Base-by-base conservation (phyloP, 108 stramenopile genomes). In the Pseudonitzschia delicatissima region DNA sequence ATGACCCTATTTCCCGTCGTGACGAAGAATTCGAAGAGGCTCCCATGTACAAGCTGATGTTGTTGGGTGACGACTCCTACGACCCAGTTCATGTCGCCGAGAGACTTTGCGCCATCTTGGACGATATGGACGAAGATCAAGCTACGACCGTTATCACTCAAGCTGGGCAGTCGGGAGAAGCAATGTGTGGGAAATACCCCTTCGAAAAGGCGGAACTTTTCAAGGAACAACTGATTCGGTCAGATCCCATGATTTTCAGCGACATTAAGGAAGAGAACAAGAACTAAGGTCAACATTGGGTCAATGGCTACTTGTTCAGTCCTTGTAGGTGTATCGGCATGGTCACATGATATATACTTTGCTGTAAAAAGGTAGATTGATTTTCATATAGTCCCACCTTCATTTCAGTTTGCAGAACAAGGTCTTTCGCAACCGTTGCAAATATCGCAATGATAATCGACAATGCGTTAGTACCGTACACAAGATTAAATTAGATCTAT, bases 1-100 rank as follows among this genome's bases (percentile, higher is more conserved):
- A 66, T 32, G 88, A 84, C 20, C 87, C 87, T 5, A 82, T 84
- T 27, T 49, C 35, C 20, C 66, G 74, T 21, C 60, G 74, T 21
- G 82, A 90, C n/a, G 82, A 85, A 45, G 87, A 88, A 15, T 88
- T 88, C 45, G 84, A 93, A 77, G 94, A 96, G 36, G 91, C 94
- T 20, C 96, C 96, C 40, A 83, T 95, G 87, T 96, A 69, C 82
- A 83, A 87, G 42, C 78, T 96, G 0, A 88, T 88, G 75, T 67
- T 96, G 44, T 62, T 96, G 32, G 88, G 87, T 5, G 96, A 96
- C 63, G 91, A 95, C 58, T 84, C 77, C 21, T 95, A 96, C 72
- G 87, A 93, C 60, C 62, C 80, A 51, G 85, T 68, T 28, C 96
- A 96, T 77, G 94, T 95, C 2, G 76, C 91, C n/a, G 75, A 74